Evolutionary conservation across 164 flowering plant genomes (phyloP).

Genomic region (Akebia trifoliata): DNA sequence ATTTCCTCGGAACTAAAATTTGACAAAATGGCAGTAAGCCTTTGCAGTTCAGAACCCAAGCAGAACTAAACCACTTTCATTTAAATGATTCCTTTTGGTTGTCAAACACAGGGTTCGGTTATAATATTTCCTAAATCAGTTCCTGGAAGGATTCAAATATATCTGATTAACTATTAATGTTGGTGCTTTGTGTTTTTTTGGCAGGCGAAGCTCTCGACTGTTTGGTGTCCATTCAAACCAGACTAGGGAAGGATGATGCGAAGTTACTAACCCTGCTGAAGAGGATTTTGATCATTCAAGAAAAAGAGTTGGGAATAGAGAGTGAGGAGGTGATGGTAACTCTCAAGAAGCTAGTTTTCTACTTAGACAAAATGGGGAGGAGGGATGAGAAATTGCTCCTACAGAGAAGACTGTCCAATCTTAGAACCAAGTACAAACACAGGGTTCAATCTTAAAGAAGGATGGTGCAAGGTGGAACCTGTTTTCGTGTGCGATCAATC

Average conservation of each 20-base stretch:
- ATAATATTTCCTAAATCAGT: neutral
- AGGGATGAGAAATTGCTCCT: conserved; percentile 52
- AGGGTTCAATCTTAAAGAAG: conserved; percentile 18
- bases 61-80: neutral
- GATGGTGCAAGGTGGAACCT: neutral
- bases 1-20: too few relatives aligned
- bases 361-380: conserved; percentile 61
- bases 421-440: conserved; percentile 47
- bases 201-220: conserved; percentile 95
- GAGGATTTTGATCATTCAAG: conserved; percentile 73
- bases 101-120: neutral
- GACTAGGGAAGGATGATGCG: conserved; percentile 48
- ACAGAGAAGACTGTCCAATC: conserved; percentile 56
- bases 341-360: conserved; percentile 63
- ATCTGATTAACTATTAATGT: neutral
- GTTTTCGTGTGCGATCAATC: neutral
- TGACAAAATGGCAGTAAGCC: neutral
- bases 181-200: conserved; percentile 1
- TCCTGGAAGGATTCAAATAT: neutral
- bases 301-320: conserved; percentile 64
- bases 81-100: neutral
- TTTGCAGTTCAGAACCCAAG: neutral
- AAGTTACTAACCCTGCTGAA: conserved; percentile 48
- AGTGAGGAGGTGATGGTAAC: conserved; percentile 64
- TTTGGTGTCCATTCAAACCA: conserved; percentile 60